phyloP scores from a whole-genome alignment of 768 basidiomycete genomes.

The Cyclocybe cylindracea region DNA sequence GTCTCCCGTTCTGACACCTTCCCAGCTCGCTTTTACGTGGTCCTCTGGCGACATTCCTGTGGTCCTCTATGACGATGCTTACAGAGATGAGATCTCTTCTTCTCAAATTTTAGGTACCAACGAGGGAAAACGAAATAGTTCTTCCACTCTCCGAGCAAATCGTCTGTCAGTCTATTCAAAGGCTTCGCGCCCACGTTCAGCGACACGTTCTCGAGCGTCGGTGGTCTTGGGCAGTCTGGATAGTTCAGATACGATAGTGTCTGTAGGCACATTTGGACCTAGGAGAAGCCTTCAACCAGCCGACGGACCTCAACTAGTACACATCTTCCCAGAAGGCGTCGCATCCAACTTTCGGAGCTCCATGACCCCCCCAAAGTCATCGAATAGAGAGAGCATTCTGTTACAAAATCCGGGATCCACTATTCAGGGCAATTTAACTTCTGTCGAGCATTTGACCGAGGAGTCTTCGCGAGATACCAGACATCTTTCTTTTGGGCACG shows the following conservation, averaged over 20 bases:
- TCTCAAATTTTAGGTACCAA: background rate
- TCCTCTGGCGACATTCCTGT: constrained; percentile 57
- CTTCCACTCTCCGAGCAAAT: background rate
- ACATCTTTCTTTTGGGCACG: too few species aligned
- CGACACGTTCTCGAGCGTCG: background rate
- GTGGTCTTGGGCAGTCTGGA: constrained; percentile 5
- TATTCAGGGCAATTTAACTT: too few species aligned
- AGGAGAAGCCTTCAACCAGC: constrained; percentile 1
- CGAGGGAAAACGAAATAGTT: too few species aligned
- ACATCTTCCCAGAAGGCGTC: background rate
- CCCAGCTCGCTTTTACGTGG: constrained; percentile 31
- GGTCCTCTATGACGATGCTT: constrained; percentile 38
- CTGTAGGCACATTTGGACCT: constrained; percentile 21
- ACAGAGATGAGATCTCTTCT: constrained; percentile 4
- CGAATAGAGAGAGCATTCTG: too few species aligned
- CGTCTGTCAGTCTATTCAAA: background rate
- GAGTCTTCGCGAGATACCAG: too few species aligned
- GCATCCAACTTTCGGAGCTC: background rate
- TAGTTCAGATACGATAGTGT: constrained; percentile 17
- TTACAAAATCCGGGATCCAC: too few species aligned
- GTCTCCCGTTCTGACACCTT: constrained; percentile 47
- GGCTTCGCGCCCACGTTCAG: background rate
- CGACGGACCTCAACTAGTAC: background rate
- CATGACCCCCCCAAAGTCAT: too few species aligned
- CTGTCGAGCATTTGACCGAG: too few species aligned